These are phyloP conservation scores for Fusarium sp. DNA, from an alignment of 2,329 filamentous ascomycete genomes.

Conservation along the genomic window DNA sequence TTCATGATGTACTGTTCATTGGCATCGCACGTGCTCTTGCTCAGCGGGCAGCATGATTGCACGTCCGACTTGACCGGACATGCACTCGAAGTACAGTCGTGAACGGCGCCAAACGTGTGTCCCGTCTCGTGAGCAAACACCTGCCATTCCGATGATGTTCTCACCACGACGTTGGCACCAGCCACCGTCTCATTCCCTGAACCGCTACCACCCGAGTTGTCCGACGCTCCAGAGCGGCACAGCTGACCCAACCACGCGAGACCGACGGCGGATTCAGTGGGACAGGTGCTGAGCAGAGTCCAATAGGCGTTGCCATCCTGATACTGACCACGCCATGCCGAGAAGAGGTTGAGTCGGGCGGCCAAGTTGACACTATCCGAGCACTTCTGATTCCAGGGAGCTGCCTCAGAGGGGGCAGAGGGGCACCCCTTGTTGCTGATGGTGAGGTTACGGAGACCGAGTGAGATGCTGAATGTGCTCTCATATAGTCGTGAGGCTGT, in stretches of 20 bases:
- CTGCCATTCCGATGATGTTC: conserved; percentile 89
- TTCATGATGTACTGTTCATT: conserved; percentile 93
- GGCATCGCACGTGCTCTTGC: conserved; percentile 76
- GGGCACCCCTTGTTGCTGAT: conserved; percentile 83
- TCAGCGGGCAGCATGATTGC: conserved; percentile 84
- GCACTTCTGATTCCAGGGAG: conserved; percentile 89
- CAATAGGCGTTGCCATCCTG: conserved; percentile 90
- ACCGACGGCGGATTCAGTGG: conserved; percentile 86
- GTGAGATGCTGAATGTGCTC: conserved; percentile 91
- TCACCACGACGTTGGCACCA: conserved; percentile 89
- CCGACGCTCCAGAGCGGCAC: conserved; percentile 72
- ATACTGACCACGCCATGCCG: conserved; percentile 83
- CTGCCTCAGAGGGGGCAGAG: conserved; percentile 70
- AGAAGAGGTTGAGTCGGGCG: conserved; percentile 87
- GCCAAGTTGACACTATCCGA: conserved; percentile 72
- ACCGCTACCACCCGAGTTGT: conserved; percentile 60
- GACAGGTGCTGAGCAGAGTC: conserved; percentile 87
- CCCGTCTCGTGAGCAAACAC: conserved; percentile 95
- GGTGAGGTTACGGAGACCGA: conserved; percentile 88
- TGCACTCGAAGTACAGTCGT: conserved; percentile 82
- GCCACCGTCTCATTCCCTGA: conserved; percentile 77
- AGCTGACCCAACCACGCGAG: conserved; percentile 93
- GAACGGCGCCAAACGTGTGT: conserved; percentile 95
- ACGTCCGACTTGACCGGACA: conserved; percentile 71
- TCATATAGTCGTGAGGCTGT: conserved; percentile 90